Base-by-base conservation (phyloP, 2,329 filamentous ascomycete species). In the Chaetomium olivaceum region DNA sequence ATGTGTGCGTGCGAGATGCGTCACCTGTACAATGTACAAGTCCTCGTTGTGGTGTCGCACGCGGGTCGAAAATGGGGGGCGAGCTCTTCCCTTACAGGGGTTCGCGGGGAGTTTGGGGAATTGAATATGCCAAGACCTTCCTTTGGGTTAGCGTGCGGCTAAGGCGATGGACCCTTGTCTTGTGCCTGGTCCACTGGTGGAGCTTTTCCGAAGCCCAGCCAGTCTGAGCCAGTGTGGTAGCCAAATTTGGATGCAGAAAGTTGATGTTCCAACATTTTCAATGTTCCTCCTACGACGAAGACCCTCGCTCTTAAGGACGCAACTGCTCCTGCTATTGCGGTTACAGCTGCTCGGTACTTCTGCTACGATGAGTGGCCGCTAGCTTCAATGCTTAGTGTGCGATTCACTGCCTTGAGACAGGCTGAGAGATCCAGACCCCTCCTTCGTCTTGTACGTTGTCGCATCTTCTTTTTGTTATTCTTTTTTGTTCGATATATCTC, bases 311-410 rank as follows among this genome's bases (percentile, higher is more conserved):
- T 14, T 14, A 36, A 57, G 21, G 29, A 16, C 61, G 36, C 61
- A 14, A 36, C 31, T 29, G 11, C 23, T 43, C n/a, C 16, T 52
- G 39, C 29, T 25, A 50, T 48, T 12, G 50, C 23, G 16, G 19
- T 16, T 39, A 33, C 27, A 52, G 31, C 43, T 48, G 36, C 14
- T n/a, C 50, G 31, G 9, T 36, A 5, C 39, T 33, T 33, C 19
- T 39, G 61, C 67, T 70, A 72, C 58, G 52, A 75, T 75, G 73
- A 65, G 68, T 59, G 65, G 62, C 60, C 56, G 54, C 43, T 61
- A 58, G 31, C 39, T 60, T 62, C 71, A 64, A 74, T 74, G 71
- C 70, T 69, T 60, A 67, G 66, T 57, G 65, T 67, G 63, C 70
- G 73, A 71, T 63, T 66, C 55, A 65, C 63, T 59, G 62, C 68